These are phyloP conservation scores for Aspergillus fumigatiaffinis DNA, from an alignment of 2,329 filamentous ascomycete genomes.

Conservation along the genomic window DNA sequence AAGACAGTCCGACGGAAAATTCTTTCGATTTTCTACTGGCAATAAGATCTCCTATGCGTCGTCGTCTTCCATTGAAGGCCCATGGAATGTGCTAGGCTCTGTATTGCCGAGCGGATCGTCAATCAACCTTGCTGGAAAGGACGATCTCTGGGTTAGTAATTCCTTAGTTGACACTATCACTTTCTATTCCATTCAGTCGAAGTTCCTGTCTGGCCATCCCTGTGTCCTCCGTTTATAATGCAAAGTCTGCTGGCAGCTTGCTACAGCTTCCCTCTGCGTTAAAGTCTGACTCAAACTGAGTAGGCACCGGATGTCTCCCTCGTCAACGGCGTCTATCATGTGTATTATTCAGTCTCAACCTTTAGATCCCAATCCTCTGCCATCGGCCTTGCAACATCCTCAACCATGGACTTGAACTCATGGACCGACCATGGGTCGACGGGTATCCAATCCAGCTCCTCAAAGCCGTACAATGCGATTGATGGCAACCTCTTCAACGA, in stretches of 20 bases:
- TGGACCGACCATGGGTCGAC: slow-evolving; percentile 34
- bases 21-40: slow-evolving; percentile 53
- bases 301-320: slow-evolving; percentile 61
- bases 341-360: slow-evolving; percentile 62
- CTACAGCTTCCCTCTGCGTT: too few relatives aligned
- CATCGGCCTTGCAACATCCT: slow-evolving; percentile 57
- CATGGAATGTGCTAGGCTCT: slow-evolving; percentile 49
- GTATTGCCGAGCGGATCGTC: slow-evolving; percentile 45
- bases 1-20: slow-evolving; percentile 45
- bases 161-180: neutral
- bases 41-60: slow-evolving; percentile 48
- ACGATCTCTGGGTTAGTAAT: slow-evolving; percentile 48
- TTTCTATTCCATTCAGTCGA: neutral
- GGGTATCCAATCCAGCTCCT: slow-evolving; percentile 33
- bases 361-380: slow-evolving; percentile 60
- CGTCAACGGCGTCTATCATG: slow-evolving; percentile 58
- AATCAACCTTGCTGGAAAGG: slow-evolving; percentile 43
- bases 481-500: slow-evolving; percentile 53
- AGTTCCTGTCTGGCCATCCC: neutral
- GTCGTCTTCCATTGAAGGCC: slow-evolving; percentile 45
- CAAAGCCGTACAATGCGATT: slow-evolving; percentile 57
- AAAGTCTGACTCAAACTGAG: neutral
- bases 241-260: too few relatives aligned
- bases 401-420: slow-evolving; percentile 33
- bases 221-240: too few relatives aligned